Evolutionary conservation across 345 rosid genomes (phyloP), one percentile per base, ranked within the genome.

Genomic region (Camelina laxa): DNA sequence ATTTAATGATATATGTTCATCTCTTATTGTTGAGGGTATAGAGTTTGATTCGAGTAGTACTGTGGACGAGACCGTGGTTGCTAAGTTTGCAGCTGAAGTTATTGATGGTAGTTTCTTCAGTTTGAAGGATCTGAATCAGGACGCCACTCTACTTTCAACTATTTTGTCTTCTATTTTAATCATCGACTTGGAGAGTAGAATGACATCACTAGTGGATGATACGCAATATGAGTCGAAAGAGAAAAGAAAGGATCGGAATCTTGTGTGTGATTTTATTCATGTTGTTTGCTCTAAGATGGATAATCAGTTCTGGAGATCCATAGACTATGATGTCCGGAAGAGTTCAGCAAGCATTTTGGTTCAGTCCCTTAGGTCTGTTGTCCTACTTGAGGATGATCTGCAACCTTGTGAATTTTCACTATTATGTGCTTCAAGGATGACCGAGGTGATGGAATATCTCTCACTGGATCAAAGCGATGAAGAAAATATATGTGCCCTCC

Each of bases 111-210:
- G 87, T 75, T 81, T 89, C 73, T 90, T 84, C 80, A 77, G 86
- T 82, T 81, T 92, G 66, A 78, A 69, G 69, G 60, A 73, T 69
- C 80, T 90, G 50, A 79, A 79, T 75, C 87, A 88, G 59, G 93
- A 87, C 72, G 68, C 58, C 57, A 80, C 47, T 67, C 80, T 92
- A 60, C 78, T 89, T 74, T 78, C 96, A 77, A 68, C 79, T 65
- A 79, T 90, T 77, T 67, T 83, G 67, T 87, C 92, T 59, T 85
- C 86, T 39, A 48, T 88, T 38, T 89, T 83, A 79, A 78, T 90
- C 50, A 86, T 90, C 59, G 75, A 80, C 74, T 87, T 96, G 92
- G 97, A 95, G 80, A 62, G 78, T 55, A 73, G 83, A 82, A 81
- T 90, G 78, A 74, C 59, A 65, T 67, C 68, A 21, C 65, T 74